These are phyloP conservation scores for Byssochlamys sp. DNA, from an alignment of 2,329 filamentous ascomycete genomes.

Conservation along the genomic window DNA sequence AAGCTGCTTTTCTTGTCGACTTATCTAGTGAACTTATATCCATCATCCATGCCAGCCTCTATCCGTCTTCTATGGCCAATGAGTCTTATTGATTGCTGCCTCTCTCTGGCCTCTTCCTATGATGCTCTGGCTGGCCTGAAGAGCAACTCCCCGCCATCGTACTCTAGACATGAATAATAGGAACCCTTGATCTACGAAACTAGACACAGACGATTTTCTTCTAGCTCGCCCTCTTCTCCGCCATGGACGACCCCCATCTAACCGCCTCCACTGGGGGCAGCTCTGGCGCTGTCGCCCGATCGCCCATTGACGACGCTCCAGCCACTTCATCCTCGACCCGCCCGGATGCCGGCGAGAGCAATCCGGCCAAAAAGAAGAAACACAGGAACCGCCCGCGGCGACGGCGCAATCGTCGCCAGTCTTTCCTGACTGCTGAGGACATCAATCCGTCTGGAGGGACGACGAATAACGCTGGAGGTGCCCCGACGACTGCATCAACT, in stretches of 20 bases:
- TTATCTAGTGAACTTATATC: too few relatives aligned
- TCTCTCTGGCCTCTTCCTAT: neutral
- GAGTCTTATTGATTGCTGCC: neutral
- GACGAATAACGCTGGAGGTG: neutral
- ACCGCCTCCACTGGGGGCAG: neutral
- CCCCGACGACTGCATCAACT: conserved; percentile 17
- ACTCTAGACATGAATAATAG: neutral
- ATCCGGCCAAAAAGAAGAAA: conserved; percentile 45
- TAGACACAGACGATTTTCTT: neutral
- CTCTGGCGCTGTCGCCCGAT: neutral
- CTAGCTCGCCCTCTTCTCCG: neutral
- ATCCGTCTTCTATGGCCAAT: neutral
- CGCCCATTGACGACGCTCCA: neutral
- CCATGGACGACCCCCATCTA: neutral
- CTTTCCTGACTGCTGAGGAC: conserved; percentile 62
- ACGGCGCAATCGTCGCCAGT: conserved; percentile 71
- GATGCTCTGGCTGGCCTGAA: neutral
- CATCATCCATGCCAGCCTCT: too few relatives aligned
- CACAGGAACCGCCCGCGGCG: conserved; percentile 68
- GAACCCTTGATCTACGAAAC: neutral
- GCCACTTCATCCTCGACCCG: conserved; percentile 4
- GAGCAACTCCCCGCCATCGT: neutral
- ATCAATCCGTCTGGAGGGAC: conserved; percentile 32
- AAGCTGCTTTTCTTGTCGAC: too few relatives aligned
- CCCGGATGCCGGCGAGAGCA: conserved; percentile 14